A percentile compares a stretch with the other conserved stretches of the same genome.
phyloP scores from a whole-genome alignment of 2,329 filamentous ascomycete genomes.

The Penicillium sp. region DNA sequence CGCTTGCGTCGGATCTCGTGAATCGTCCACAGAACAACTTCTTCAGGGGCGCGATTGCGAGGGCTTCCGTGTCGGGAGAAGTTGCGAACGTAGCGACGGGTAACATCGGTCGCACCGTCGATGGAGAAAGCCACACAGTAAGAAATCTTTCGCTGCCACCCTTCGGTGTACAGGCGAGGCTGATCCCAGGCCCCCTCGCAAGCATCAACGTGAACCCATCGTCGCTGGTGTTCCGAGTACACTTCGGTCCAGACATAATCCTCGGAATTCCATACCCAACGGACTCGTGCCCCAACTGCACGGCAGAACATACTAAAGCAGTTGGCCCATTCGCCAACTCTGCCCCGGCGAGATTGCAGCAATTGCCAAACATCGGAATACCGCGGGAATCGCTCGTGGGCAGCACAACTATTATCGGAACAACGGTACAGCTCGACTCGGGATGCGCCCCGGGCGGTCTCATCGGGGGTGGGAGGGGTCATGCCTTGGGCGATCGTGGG shows the following conservation, averaged over 20 bases:
- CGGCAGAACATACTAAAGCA: conserved; percentile 98
- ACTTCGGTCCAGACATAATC: conserved; percentile 98
- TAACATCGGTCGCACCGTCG: conserved; percentile 71
- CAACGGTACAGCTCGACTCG: conserved; percentile 90
- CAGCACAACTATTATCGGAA: conserved; percentile 69
- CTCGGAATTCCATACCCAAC: conserved; percentile 98
- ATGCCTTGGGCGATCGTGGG: conserved; percentile 81
- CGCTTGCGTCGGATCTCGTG: conserved; percentile 85
- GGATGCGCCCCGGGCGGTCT: conserved; percentile 81
- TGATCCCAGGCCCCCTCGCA: conserved; percentile 97
- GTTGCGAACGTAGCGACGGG: conserved; percentile 60
- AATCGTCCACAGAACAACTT: conserved; percentile 86
- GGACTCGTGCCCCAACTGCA: conserved; percentile 82
- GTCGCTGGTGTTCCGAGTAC: conserved; percentile 87
- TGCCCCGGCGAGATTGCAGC: conserved; percentile 78
- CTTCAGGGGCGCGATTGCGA: conserved; percentile 77
- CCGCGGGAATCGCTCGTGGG: conserved; percentile 84
- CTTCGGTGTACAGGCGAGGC: conserved; percentile 85
- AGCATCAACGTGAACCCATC: conserved; percentile 95
- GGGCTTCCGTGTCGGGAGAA: conserved; percentile 62
- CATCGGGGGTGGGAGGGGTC: conserved; percentile 81
- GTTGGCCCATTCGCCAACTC: conserved; percentile 95
- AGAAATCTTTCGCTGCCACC: conserved; percentile 94
- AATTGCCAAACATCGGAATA: conserved; percentile 95
- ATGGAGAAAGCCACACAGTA: conserved; percentile 97